These are phyloP conservation scores for Ogataea dorogensis DNA, from an alignment of 805 yeast genomes.

Conservation along the genomic window DNA sequence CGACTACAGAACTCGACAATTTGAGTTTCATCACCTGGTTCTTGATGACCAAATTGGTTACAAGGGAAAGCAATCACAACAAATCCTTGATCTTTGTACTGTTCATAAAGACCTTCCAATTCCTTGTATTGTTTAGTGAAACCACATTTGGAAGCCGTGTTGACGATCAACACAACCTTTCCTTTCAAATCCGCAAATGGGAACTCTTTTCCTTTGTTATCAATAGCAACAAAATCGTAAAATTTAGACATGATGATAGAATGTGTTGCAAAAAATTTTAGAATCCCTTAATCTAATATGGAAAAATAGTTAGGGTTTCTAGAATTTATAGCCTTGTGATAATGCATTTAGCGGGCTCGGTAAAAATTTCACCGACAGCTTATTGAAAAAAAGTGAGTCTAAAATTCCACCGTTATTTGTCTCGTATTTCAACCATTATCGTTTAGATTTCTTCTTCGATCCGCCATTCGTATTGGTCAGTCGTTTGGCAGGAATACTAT, in stretches of 20 bases:
- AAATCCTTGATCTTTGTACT: slow-evolving; percentile 62
- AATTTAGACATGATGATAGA: slow-evolving; percentile 47
- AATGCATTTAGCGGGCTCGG: too few relatives aligned
- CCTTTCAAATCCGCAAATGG: slow-evolving; percentile 65
- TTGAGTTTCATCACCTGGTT: slow-evolving; percentile 67
- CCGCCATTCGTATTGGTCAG: too few relatives aligned
- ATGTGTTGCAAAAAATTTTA: neutral
- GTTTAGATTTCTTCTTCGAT: too few relatives aligned
- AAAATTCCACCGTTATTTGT: too few relatives aligned
- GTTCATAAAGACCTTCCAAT: slow-evolving; percentile 63
- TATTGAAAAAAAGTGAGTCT: neutral
- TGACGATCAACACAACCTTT: slow-evolving; percentile 78
- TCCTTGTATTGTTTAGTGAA: slow-evolving; percentile 76
- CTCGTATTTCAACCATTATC: neutral
- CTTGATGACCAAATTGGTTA: slow-evolving; percentile 82
- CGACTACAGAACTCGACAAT: slow-evolving; percentile 69
- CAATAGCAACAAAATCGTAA: slow-evolving; percentile 66
- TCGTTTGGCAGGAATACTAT: slow-evolving; percentile 8
- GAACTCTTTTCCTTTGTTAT: slow-evolving; percentile 56
- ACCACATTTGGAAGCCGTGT: slow-evolving; percentile 85
- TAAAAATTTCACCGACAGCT: slow-evolving; percentile 1
- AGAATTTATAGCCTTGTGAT: too few relatives aligned
- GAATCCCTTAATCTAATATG: neutral
- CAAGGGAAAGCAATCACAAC: slow-evolving; percentile 84
- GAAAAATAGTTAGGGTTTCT: too few relatives aligned